Conservation (phyloP, 2,329 filamentous ascomycete genomes). For the Neofusicoccum ribis region DNA sequence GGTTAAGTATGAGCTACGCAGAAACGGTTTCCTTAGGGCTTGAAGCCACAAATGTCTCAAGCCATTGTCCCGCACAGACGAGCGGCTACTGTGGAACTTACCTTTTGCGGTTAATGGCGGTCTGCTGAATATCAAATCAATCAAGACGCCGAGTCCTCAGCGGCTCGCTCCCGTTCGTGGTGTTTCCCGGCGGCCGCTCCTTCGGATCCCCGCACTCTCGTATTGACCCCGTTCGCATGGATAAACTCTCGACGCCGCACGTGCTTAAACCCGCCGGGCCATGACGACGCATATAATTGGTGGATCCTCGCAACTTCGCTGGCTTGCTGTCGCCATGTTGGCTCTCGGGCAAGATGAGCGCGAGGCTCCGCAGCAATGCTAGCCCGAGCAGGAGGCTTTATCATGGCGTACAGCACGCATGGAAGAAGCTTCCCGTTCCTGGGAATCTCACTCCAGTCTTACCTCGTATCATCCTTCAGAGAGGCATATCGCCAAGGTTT, state of each 20-base stretch:
- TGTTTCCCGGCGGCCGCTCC: not conserved
- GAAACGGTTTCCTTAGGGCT: not conserved
- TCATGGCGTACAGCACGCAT: not conserved
- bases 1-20: not conserved
- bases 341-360: not conserved
- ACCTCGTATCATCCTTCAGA: not conserved
- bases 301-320: not conserved
- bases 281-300: not conserved
- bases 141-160: not conserved
- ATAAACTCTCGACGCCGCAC: not conserved
- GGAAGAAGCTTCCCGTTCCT: too few relatives aligned
- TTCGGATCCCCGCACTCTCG: constrained; percentile 5
- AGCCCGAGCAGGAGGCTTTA: not conserved
- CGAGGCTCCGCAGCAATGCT: not conserved
- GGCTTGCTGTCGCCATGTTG: not conserved
- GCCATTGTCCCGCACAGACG: not conserved
- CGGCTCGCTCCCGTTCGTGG: too few relatives aligned
- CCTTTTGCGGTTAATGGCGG: not conserved
- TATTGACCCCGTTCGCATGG: not conserved
- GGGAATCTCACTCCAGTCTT: too few relatives aligned
- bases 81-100: not conserved
- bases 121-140: not conserved
- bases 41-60: not conserved
- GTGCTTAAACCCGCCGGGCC: too few relatives aligned
- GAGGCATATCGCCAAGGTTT: not conserved